A percentile compares a stretch with the other conserved stretches of the same genome.
Conservation (phyloP, 129 eudicot species). For the Arctium lappa region DNA sequence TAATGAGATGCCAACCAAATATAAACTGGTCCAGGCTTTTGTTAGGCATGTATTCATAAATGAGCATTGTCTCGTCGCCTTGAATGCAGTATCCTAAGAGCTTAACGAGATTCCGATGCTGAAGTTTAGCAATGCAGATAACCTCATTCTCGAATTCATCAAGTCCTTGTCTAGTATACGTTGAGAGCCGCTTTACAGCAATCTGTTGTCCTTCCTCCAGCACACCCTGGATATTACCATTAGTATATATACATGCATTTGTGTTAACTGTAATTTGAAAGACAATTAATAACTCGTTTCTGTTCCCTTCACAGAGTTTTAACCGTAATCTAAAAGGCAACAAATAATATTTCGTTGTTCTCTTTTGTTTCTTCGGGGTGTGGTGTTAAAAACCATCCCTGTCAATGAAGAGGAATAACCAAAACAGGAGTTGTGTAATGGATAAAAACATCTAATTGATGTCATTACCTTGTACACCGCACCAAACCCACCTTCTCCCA, state of each 20-base stretch:
- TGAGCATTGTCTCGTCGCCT: not conserved
- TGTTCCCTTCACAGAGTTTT: not conserved
- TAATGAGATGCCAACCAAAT: conserved; percentile 36
- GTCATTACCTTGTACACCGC: conserved; percentile 15
- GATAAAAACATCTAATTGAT: not conserved
- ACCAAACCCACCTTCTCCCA: conserved; percentile 25
- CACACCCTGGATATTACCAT: not conserved
- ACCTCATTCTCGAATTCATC: conserved; percentile 11
- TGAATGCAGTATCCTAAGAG: conserved; percentile 19
- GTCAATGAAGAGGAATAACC: not conserved
- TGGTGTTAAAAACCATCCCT: not conserved
- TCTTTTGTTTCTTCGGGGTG: not conserved
- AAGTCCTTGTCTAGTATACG: conserved; percentile 40
- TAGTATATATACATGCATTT: not conserved
- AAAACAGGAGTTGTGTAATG: not conserved
- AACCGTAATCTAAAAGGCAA: not conserved
- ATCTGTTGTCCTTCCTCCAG: conserved; percentile 48
- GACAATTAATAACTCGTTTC: not conserved
- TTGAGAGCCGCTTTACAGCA: conserved; percentile 61
- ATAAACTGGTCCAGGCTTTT: conserved; percentile 37
- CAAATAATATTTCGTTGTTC: not conserved
- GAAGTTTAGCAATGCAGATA: conserved; percentile 44
- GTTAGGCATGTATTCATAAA: not conserved
- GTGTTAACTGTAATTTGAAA: too few species aligned
- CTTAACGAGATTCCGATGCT: conserved; percentile 61